Conservation (phyloP, 345 rosid genomes). For the Trapa incisa region DNA sequence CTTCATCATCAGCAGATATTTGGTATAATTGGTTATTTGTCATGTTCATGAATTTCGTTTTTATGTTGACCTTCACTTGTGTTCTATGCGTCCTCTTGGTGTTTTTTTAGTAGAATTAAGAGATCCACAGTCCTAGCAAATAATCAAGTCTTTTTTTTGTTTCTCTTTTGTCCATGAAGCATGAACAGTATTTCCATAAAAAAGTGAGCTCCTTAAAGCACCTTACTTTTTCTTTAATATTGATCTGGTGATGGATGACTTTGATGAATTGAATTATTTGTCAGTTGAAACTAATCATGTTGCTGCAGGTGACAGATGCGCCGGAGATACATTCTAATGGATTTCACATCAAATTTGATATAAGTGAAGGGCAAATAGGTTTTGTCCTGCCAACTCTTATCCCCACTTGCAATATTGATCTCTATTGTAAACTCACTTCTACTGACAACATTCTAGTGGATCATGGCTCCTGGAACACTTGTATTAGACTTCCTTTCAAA, state of each 20-base stretch:
- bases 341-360: conserved; percentile 88
- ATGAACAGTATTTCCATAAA: neutral
- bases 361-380: conserved; percentile 88
- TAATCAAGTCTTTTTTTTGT: neutral
- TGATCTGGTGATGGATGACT: neutral
- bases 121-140: neutral
- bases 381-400: conserved; percentile 77
- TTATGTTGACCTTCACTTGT: too few species aligned
- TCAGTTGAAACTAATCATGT: neutral
- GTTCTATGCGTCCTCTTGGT: too few species aligned
- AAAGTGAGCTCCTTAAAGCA: neutral
- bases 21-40: too few species aligned
- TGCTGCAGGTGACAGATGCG: conserved; percentile 73
- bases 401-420: conserved; percentile 55
- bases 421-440: conserved; percentile 35
- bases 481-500: conserved; percentile 85
- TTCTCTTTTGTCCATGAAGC: neutral
- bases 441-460: conserved; percentile 24
- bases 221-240: neutral
- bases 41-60: too few species aligned
- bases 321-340: conserved; percentile 99
- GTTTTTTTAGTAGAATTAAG: too few species aligned
- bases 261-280: neutral
- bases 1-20: too few species aligned
- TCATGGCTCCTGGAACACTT: conserved; percentile 59